These are phyloP conservation scores for Leccinum solheimii DNA, from an alignment of 1,284 basidiomycete genomes.

Conservation along the genomic window DNA sequence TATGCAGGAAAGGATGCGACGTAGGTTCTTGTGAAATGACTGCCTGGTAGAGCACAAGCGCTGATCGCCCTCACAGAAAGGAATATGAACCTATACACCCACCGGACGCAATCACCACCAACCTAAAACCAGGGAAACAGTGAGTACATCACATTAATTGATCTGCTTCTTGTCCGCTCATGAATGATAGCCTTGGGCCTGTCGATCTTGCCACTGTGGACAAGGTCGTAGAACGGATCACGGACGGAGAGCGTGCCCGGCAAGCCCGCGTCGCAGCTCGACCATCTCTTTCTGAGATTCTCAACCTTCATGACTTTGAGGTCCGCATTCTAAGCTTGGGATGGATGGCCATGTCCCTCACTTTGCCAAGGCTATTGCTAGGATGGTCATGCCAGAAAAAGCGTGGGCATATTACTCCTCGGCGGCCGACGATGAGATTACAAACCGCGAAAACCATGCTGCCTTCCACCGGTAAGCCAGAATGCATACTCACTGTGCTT, in stretches of 20 bases:
- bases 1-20: conserved; percentile 81
- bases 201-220: conserved; percentile 66
- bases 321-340: conserved; percentile 36
- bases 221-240: conserved; percentile 51
- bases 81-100: conserved; percentile 90
- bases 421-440: conserved; percentile 88
- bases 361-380: conserved; percentile 66
- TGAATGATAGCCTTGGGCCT: conserved; percentile 56
- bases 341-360: conserved; percentile 2
- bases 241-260: conserved; percentile 61
- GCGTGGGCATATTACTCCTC: conserved; percentile 91
- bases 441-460: conserved; percentile 82
- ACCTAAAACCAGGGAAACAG: conserved; percentile 79
- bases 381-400: conserved; percentile 70
- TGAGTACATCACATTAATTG: conserved; percentile 34
- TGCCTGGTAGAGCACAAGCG: background rate
- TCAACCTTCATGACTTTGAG: conserved; percentile 93
- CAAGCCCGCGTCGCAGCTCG: conserved; percentile 52
- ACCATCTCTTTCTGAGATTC: conserved; percentile 74
- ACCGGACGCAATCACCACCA: conserved; percentile 81
- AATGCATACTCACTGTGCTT: background rate
- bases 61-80: conserved; percentile 21
- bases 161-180: background rate
- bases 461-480: conserved; percentile 74
- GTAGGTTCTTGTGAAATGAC: conserved; percentile 33